phyloP scores from a whole-genome alignment of 345 rosid genomes.

The Sisymbrium irio region DNA sequence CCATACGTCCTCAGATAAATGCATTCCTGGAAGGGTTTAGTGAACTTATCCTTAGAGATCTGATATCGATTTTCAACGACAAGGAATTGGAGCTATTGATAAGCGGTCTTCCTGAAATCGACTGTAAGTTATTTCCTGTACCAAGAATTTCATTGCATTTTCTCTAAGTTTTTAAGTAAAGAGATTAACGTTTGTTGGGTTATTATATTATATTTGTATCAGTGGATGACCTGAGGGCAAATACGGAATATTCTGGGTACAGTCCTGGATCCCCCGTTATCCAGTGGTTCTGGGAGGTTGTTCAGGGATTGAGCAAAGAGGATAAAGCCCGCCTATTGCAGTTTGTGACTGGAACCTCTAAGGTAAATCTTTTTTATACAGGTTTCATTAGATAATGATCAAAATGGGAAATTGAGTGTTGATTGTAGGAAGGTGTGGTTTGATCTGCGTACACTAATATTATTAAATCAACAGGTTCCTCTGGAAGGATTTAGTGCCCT shows the following conservation, averaged over 20 bases:
- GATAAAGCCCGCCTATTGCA: conserved; percentile 94
- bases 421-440: not conserved
- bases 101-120: conserved; percentile 96
- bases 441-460: not conserved
- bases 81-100: conserved; percentile 90
- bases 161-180: not conserved
- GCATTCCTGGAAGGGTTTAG: conserved; percentile 88
- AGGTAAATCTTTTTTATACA: conserved; percentile 47
- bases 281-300: conserved; percentile 99
- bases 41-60: conserved; percentile 71
- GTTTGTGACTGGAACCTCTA: conserved; percentile 97
- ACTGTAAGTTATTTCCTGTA: conserved; percentile 50
- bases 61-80: conserved; percentile 86
- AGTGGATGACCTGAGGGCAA: conserved; percentile 96
- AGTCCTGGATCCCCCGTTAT: conserved; percentile 87
- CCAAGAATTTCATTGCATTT: not conserved
- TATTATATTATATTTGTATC: conserved; percentile 16
- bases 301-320: conserved; percentile 92
- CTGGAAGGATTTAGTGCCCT: conserved; percentile 95
- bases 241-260: conserved; percentile 90
- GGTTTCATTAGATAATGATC: not conserved
- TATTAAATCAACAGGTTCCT: conserved; percentile 60
- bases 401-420: not conserved
- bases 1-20: conserved; percentile 95
- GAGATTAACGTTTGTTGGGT: conserved; percentile 1